Base-by-base conservation (phyloP, 331 rosid genomes). In the Arachis monticola region DNA sequence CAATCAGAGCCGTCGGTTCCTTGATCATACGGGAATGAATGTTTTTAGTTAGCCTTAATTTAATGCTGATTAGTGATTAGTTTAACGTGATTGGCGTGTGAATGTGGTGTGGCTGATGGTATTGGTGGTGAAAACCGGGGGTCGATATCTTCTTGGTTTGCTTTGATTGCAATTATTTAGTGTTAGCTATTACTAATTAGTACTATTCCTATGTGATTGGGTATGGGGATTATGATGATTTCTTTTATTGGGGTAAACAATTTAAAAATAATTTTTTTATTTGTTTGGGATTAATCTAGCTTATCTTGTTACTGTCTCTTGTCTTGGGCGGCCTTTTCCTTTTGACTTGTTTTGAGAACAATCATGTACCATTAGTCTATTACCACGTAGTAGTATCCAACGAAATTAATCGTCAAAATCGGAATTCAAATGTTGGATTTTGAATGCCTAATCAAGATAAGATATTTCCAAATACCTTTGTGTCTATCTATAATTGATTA, bases 1-100 rank as follows among this genome's bases (percentile, higher is more conserved):
- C 70, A 3, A 83, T 83, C 82, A 0, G 2, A 2, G 46, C 84
- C 82, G 79, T 79, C 5, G 35, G n/a, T 32, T 75, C 0, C 1
- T 13, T 17, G 45, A 2, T 27, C 11, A 41, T 9, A 2, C 30
- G 12, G 6, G 57, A 58, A 59, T 10, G 14, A 14, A 12, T 2
- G 3, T 46, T 60, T 5, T 13, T 22, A 7, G 31, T 6, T 7
- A 55, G 13, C 17, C 7, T n/a, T 10, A 55, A 8, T 27, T 27
- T 27, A 27, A 27, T 27, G 30, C 30, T 27, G 30, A 27, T 27
- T 27, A 27, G 30, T 27, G 27, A 22, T 22, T 22, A 22, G 30
- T 13, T 53, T 53, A 53, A 55, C 6, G 41, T 55, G 60, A n/a
- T 55, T 55, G 60, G 31, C 41, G 41, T 55, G 30, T 55, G 60